Base-by-base conservation (phyloP, 169 alveolate species). In the Plasmodium vivax region DNA sequence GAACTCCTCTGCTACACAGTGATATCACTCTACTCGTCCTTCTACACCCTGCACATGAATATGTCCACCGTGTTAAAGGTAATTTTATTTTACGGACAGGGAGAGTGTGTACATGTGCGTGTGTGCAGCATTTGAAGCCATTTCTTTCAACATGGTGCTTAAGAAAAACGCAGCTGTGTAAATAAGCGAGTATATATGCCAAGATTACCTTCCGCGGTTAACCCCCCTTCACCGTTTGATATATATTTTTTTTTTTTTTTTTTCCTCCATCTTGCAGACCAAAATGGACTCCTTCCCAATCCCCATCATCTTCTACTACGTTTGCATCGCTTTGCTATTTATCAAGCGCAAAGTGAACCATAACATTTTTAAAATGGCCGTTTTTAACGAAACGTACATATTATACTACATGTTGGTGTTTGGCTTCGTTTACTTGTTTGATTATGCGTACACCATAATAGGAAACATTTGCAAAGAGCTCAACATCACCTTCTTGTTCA, bases 51-150 rank as follows among this genome's bases (percentile, higher is more conserved):
- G 68, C 85, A 75, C 80, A 87, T 87, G 80, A 75, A 87, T 79
- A 56, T 87, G 47, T 87, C 93, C 58, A 87, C 80, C n/a, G 47
- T 87, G 9, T 71, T 87, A 87, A 87, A 87, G 62, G 93, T 87
- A 87, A 87, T 75, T 68, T 62, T 62, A 62, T 27, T 62, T 68
- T 68, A 68, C 27, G 32, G 77, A 68, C 32, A 68, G 7, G 5
- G 19, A 68, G 16, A 27, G 77, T 68, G 12, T 10, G 38, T 36
- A 68, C 38, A 68, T 68, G 16, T 68, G 38, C n/a, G 0, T 68
- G 41, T 68, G 19, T 30, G 38, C 38, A 68, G 38, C n/a, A 68
- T 10, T 68, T 27, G n/a, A 68, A 68, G 27, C 32, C 5, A 30
- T 68, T 68, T 68, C 38, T 68, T 6, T 68, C 38, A 27, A 68